These are phyloP conservation scores for Penicillium sp. DNA, from an alignment of 2,329 filamentous ascomycete genomes.

Conservation along the genomic window DNA sequence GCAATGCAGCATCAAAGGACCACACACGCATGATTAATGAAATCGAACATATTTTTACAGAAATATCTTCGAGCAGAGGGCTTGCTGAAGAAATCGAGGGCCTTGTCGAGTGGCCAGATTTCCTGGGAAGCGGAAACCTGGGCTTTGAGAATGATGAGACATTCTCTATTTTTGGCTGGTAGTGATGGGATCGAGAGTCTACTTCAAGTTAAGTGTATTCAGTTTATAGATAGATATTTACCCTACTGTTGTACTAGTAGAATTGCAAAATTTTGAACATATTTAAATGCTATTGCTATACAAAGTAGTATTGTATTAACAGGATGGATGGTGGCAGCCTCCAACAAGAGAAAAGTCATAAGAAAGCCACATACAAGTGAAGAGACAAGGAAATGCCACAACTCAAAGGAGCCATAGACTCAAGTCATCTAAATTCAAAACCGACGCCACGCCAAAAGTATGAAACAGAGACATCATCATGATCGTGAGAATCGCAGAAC, in stretches of 20 bases:
- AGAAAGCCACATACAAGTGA: neutral
- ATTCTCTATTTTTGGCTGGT: neutral
- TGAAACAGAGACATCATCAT: neutral
- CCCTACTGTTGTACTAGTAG: too few relatives aligned
- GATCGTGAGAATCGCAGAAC: neutral
- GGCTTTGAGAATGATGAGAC: neutral
- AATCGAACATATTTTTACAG: neutral
- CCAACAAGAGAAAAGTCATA: neutral
- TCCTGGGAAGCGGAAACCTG: neutral
- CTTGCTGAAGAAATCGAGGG: neutral
- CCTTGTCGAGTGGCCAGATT: neutral
- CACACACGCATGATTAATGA: conserved; percentile 11
- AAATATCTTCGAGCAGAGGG: neutral
- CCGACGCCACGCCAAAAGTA: neutral
- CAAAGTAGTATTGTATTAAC: neutral
- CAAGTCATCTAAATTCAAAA: too few relatives aligned
- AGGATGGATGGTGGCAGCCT: neutral
- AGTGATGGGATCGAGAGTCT: too few relatives aligned
- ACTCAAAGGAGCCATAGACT: too few relatives aligned
- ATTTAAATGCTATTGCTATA: too few relatives aligned
- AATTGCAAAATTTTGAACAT: too few relatives aligned
- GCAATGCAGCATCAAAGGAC: conserved; percentile 11
- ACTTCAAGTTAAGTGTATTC: too few relatives aligned
- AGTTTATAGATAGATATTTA: too few relatives aligned
- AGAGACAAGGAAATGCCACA: too few relatives aligned